Evolutionary conservation across 2,329 filamentous ascomycete species (phyloP).

Genomic region (Alternaria rosae): DNA sequence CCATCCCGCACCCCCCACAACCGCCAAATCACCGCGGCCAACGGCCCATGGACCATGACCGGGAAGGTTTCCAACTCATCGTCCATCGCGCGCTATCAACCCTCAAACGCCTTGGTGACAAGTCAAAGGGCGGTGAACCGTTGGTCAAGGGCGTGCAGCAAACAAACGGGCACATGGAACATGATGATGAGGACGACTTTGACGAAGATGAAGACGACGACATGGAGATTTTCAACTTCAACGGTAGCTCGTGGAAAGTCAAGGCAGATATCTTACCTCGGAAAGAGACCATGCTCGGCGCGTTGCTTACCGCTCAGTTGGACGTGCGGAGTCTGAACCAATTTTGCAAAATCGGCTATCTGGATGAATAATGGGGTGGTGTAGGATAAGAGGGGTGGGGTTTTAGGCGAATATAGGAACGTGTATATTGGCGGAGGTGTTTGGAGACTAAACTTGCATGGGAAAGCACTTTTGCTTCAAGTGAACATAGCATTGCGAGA

Average conservation of each 20-base stretch:
- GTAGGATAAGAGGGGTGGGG: background rate
- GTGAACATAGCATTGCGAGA: constrained; percentile 1
- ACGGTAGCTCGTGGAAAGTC: constrained; percentile 44
- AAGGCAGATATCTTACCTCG: constrained; percentile 55
- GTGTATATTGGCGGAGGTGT: constrained; percentile 6
- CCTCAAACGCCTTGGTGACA: constrained; percentile 57
- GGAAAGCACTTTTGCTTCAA: background rate
- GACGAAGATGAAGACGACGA: constrained; percentile 39
- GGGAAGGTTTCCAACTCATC: constrained; percentile 49
- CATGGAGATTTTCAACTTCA: constrained; percentile 44
- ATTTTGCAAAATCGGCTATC: constrained; percentile 49
- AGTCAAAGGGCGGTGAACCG: constrained; percentile 47
- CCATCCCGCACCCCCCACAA: constrained; percentile 33
- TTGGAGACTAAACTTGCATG: background rate
- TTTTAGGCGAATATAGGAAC: constrained; percentile 1
- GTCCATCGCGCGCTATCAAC: constrained; percentile 57
- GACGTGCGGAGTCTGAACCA: constrained; percentile 55
- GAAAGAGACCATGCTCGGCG: constrained; percentile 55
- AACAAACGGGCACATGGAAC: constrained; percentile 36
- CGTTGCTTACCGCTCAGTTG: constrained; percentile 53
- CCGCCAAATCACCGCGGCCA: constrained; percentile 42
- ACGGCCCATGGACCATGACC: constrained; percentile 44
- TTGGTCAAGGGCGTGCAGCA: constrained; percentile 39
- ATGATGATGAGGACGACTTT: constrained; percentile 29
- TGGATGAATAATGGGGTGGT: constrained; percentile 34